Conservation (phyloP, 306 rosid genomes). For the Cucumis melo region DNA sequence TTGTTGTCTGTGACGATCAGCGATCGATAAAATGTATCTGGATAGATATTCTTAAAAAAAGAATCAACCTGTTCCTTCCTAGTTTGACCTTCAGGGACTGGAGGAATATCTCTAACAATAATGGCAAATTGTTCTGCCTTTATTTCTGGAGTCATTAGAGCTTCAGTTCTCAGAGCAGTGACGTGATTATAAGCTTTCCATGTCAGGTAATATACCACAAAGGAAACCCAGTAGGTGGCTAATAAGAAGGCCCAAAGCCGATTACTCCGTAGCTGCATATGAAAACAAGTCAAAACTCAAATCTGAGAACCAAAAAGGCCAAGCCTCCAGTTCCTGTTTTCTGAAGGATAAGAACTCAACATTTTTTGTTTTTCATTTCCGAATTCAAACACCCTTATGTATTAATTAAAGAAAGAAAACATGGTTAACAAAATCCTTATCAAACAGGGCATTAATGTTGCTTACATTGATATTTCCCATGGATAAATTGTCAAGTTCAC, state of each 20-base stretch:
- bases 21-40: constrained; percentile 68
- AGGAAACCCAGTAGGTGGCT: constrained; percentile 66
- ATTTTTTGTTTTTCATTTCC: neutral
- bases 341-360: neutral
- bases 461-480: constrained; percentile 57
- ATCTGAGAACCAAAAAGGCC: constrained; percentile 1
- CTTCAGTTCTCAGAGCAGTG: constrained; percentile 41
- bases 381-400: neutral
- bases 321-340: neutral
- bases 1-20: constrained; percentile 69
- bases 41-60: constrained; percentile 47
- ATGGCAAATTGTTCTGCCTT: constrained; percentile 66
- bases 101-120: constrained; percentile 85
- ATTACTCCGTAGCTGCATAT: constrained; percentile 31
- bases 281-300: constrained; percentile 4
- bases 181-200: constrained; percentile 83
- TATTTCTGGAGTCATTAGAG: constrained; percentile 46
- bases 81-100: constrained; percentile 37
- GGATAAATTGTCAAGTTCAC: constrained; percentile 54
- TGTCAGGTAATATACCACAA: constrained; percentile 48
- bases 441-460: neutral
- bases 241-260: constrained; percentile 77
- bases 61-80: constrained; percentile 73
- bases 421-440: neutral
- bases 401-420: neutral